Evolutionary conservation across 176 grass and related monocot species (phyloP).

Genomic region (Triticum urartu): DNA sequence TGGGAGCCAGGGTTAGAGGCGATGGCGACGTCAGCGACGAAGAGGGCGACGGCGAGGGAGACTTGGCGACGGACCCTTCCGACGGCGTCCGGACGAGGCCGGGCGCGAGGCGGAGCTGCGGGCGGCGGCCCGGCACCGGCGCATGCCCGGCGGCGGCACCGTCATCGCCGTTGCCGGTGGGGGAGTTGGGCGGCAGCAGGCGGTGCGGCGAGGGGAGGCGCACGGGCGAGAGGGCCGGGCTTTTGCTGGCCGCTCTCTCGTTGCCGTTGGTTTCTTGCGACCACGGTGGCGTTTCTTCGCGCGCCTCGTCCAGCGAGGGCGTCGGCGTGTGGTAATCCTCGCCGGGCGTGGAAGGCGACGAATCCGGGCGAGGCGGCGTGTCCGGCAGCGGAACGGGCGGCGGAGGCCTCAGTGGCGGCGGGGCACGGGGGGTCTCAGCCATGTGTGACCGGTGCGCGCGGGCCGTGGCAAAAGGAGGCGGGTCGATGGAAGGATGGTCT

Average conservation of each 20-base stretch:
- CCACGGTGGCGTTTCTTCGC: constrained; percentile 15
- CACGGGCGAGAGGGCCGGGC: constrained; percentile 44
- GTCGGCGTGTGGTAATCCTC: constrained; percentile 46
- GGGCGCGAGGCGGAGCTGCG: constrained; percentile 25
- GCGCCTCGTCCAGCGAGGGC: constrained; percentile 40
- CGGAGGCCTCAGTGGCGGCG: constrained; percentile 38
- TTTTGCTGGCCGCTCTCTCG: constrained; percentile 2
- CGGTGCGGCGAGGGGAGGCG: not conserved
- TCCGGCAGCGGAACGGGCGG: constrained; percentile 23
- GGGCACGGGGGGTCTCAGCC: constrained; percentile 30
- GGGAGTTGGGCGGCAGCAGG: not conserved
- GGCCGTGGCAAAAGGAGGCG: not conserved
- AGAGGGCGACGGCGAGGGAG: constrained; percentile 15
- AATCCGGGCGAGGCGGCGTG: constrained; percentile 1
- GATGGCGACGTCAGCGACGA: constrained; percentile 32
- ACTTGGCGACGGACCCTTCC: constrained; percentile 31
- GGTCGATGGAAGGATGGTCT: not conserved
- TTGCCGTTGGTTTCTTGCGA: constrained; percentile 3
- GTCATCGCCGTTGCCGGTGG: constrained; percentile 6
- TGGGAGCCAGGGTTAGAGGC: constrained; percentile 16
- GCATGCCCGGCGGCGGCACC: not conserved
- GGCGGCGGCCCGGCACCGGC: not conserved
- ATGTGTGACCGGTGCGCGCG: not conserved
- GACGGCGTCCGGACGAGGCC: constrained; percentile 50
- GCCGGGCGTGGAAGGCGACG: constrained; percentile 25